Base-by-base conservation (phyloP, 306 rosid species). In the Cucurbita pepo region DNA sequence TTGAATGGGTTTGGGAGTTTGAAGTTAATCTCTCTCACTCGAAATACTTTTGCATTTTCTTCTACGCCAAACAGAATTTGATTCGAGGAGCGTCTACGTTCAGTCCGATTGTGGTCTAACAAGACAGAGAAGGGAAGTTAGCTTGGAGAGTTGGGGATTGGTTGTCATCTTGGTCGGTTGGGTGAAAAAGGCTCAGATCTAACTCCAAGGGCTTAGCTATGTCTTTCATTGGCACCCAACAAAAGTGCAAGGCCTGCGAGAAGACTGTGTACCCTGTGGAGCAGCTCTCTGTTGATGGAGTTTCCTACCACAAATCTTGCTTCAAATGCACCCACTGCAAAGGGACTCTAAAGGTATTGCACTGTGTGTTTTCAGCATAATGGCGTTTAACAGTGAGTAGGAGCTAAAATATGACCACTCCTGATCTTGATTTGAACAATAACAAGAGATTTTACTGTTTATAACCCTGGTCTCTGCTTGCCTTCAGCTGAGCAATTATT, bases 251-350 rank as follows among this genome's bases (percentile, higher is more conserved):
- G 89, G 96, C 96, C 62, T 92, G 97, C 69, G 88, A 84, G 81
- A 92, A 92, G 86, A 92, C 96, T 34, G 97, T 92, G 14, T 92
- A 92, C 62, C 97, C 96, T 0, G 95, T 92, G 54, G 97, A 92
- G 84, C 90, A 89, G 82, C 84, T 92, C 50, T 92, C 96, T 14
- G 96, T 92, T 16, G 97, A 92, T 90, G 98, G 97, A 48, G 55
- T 89, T 82, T 74, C 87, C 75, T 93, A 87, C 65, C 98, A 93
- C 54, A 93, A 93, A 84, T 86, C 94, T 77, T 93, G 98, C 84
- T 93, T 93, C 85, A 90, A 94, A 74, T 90, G 98, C 82, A 79
- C 90, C 82, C 98, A 93, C 69, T 93, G 97, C 90, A 93, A 93
- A 81, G 98, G 97, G 74, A 93, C 98, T 22, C 77, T 93, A 48